Percentiles rank a stretch among this genome's conserved stretches.
These are phyloP conservation scores for Raffaelea albimanens DNA, from an alignment of 2,329 filamentous ascomycete species.

Conservation along the genomic window DNA sequence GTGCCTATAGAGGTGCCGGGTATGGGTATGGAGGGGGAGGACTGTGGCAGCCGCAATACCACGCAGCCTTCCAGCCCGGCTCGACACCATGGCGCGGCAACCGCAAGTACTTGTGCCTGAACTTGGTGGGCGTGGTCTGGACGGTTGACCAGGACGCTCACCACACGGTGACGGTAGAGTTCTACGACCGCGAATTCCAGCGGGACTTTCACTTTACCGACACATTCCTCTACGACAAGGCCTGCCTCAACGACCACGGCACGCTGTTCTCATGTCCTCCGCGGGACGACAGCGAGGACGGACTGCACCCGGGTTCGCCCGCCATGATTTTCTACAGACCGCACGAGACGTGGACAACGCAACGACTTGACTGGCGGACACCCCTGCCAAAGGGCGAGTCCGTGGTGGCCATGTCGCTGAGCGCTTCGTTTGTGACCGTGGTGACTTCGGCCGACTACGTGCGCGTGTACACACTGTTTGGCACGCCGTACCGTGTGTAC, in stretches of 20 bases:
- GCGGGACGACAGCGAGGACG: constrained; percentile 28
- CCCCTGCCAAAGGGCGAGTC: constrained; percentile 80
- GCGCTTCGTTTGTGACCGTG: constrained; percentile 82
- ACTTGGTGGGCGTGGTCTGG: constrained; percentile 91
- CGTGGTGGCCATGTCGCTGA: constrained; percentile 80
- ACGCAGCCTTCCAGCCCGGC: constrained; percentile 84
- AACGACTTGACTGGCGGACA: constrained; percentile 82
- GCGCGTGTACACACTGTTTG: constrained; percentile 85
- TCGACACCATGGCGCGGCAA: constrained; percentile 95
- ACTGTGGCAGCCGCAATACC: constrained; percentile 53
- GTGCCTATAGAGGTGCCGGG: too few species aligned
- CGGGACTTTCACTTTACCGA: constrained; percentile 97
- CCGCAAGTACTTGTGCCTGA: constrained; percentile 85
- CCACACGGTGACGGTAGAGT: constrained; percentile 92
- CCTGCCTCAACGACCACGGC: constrained; percentile 79
- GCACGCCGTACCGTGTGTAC: constrained; percentile 80
- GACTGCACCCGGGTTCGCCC: constrained; percentile 49
- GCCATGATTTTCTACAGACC: constrained; percentile 92
- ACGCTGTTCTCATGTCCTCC: constrained; percentile 77
- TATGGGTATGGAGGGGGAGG: neutral
- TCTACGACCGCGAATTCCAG: constrained; percentile 88
- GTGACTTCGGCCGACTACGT: constrained; percentile 83
- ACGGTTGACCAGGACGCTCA: constrained; percentile 91
- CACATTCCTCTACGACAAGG: constrained; percentile 91
- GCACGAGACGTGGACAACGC: constrained; percentile 90